These are phyloP conservation scores for Trichaptum fuscoviolaceum DNA, from an alignment of 768 basidiomycete species.

Conservation along the genomic window DNA sequence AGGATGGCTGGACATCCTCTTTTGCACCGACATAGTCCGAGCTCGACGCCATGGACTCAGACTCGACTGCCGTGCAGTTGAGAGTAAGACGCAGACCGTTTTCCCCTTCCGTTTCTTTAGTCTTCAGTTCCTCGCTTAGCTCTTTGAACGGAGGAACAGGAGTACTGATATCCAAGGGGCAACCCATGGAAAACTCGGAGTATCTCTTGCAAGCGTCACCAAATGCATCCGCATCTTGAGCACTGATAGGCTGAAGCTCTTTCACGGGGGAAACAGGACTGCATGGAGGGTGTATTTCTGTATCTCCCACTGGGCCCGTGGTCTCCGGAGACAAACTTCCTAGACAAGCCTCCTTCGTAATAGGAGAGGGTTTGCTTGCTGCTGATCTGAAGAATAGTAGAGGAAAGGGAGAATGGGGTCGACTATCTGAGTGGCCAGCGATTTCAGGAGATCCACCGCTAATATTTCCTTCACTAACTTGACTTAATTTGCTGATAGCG, in stretches of 20 bases:
- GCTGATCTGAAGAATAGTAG: background rate
- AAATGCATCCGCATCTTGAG: background rate
- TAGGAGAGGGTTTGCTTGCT: background rate
- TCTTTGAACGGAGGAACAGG: background rate
- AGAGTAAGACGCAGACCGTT: background rate
- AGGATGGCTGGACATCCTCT: background rate
- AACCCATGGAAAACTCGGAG: background rate
- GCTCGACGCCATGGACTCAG: background rate
- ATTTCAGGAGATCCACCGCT: background rate
- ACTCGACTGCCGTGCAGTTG: background rate
- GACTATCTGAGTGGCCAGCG: background rate
- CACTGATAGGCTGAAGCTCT: background rate
- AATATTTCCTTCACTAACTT: background rate
- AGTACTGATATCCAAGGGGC: background rate
- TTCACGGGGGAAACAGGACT: background rate
- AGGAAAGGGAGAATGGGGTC: slow-evolving; percentile 2
- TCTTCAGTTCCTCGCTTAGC: background rate
- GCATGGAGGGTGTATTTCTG: background rate
- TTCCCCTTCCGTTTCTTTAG: background rate
- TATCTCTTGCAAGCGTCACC: background rate
- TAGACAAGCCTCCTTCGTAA: background rate
- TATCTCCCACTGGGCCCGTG: background rate
- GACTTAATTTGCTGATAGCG: background rate
- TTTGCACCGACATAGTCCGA: background rate
- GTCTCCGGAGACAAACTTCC: background rate